Conservation (phyloP, 805 yeast genomes). For the Alloascoidea africana region DNA sequence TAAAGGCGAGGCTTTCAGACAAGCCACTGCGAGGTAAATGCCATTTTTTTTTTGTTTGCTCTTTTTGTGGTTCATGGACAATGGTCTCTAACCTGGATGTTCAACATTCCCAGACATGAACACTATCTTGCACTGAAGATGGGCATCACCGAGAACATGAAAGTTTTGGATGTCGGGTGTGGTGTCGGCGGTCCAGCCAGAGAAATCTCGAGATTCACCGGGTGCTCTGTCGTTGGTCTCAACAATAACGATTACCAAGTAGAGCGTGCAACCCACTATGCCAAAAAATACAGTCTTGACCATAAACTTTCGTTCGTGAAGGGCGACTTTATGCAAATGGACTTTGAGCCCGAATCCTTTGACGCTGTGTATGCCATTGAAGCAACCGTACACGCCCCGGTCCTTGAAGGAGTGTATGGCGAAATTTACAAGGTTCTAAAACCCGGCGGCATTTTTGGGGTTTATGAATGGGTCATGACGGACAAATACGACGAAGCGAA, state of each 20-base stretch:
- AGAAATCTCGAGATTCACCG: constrained; percentile 68
- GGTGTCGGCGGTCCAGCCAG: constrained; percentile 92
- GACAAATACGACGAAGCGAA: constrained; percentile 61
- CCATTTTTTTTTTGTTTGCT: too few relatives aligned
- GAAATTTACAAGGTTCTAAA: constrained; percentile 74
- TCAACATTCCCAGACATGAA: constrained; percentile 52
- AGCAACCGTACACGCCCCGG: constrained; percentile 84
- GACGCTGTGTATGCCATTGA: constrained; percentile 84
- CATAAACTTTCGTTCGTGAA: constrained; percentile 60
- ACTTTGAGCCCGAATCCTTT: constrained; percentile 60
- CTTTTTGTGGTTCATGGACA: background rate
- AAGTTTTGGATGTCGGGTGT: constrained; percentile 78
- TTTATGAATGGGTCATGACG: constrained; percentile 89
- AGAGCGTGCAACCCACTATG: constrained; percentile 62
- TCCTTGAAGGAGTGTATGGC: constrained; percentile 68
- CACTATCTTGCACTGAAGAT: constrained; percentile 68
- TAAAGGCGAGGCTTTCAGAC: constrained; percentile 84
- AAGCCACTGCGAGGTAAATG: constrained; percentile 71
- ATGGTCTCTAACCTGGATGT: background rate
- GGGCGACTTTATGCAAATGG: constrained; percentile 88
- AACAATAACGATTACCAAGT: constrained; percentile 82
- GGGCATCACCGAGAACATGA: constrained; percentile 51
- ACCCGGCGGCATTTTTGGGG: constrained; percentile 83
- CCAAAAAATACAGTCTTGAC: constrained; percentile 37
- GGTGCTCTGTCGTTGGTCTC: constrained; percentile 60